Base-by-base conservation (phyloP, 2,329 filamentous ascomycete species). In the Cryphonectria nitschkei region DNA sequence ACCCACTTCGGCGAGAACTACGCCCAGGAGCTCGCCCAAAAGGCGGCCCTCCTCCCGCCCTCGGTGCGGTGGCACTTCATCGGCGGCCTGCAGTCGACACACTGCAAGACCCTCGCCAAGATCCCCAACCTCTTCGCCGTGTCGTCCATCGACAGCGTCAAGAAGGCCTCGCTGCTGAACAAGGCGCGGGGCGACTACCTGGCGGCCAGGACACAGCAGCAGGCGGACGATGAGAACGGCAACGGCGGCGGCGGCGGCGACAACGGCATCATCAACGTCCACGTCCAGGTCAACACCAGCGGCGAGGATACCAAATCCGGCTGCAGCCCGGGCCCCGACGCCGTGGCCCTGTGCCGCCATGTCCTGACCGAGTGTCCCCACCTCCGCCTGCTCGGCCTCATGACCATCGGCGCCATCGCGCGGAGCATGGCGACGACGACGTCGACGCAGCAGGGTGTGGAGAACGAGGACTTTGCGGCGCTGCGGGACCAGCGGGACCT, bases 371-470 rank as follows among this genome's bases (percentile, higher is more conserved):
- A 88, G 52, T 97, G 94, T 79, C 90, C 93, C 1, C 86, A 90
- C 78, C 83, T 99, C 52, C 84, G 88, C 70, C 84, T 99, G 2
- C 86, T 92, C 41, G 96, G 96, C 0, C 82, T 99, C 52, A 99
- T 99, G 96, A 99, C 96, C 1, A 98, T 99, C 77, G 96, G 96
- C 0, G 94, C 95, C 26, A 97, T 98, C 79, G 95, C 94, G 65
- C 84, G 95, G 73, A 96, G 93, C 76, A 87, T 89, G 76, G 93
- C 88, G 22, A 90, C 90, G 2, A 92, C 90, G 1, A 82, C 87
- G 0, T 90, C 90, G 2, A 92, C 90, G 1, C 82, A 87, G 0
- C 94, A 93, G 75, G 41, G 41, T 16, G 91, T 85, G n/a, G 92
- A 95, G 81, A 98, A 98, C 79, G 94, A 97, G 80, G 96, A 99